These are phyloP conservation scores for Malassezia japonica DNA, from an alignment of 1,284 basidiomycete species.

Conservation along the genomic window DNA sequence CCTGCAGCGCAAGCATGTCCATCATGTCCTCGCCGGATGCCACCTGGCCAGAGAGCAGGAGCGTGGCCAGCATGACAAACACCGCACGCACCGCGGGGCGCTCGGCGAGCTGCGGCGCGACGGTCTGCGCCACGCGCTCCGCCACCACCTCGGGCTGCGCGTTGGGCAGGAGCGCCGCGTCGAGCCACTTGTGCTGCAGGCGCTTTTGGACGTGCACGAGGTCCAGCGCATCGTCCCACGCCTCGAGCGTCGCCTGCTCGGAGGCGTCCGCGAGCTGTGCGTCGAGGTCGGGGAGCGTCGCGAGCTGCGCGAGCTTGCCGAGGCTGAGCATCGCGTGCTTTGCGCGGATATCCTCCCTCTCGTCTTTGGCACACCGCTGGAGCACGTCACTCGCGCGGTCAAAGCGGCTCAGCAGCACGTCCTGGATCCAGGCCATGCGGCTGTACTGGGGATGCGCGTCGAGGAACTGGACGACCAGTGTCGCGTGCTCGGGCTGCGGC, in stretches of 20 bases:
- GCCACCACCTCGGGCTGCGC: constrained; percentile 17
- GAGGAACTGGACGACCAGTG: constrained; percentile 69
- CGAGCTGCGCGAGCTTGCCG: constrained; percentile 74
- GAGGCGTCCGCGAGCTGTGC: constrained; percentile 14
- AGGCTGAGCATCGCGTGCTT: constrained; percentile 76
- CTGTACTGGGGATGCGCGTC: constrained; percentile 55
- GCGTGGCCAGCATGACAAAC: constrained; percentile 29
- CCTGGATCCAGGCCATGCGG: constrained; percentile 73
- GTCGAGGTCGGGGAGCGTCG: constrained; percentile 41
- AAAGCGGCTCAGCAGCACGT: constrained; percentile 64
- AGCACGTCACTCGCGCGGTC: constrained; percentile 61
- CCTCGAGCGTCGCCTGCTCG: constrained; percentile 45
- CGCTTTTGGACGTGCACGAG: constrained; percentile 54
- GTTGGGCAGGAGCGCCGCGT: constrained; percentile 8
- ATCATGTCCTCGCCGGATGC: constrained; percentile 52
- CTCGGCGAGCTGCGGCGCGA: constrained; percentile 17
- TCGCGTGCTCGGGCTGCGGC: constrained; percentile 58
- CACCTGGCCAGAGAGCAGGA: constrained; percentile 40
- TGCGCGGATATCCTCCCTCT: constrained; percentile 51
- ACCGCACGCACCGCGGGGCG: constrained; percentile 28
- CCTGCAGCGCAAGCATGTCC: constrained; percentile 54
- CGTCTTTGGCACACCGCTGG: constrained; percentile 55
- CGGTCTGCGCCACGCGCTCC: constrained; percentile 12
- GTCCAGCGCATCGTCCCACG: constrained; percentile 53
- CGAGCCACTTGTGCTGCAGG: constrained; percentile 36